Base-by-base conservation (phyloP, 2,329 filamentous ascomycete species). In the Fusarium keratoplasticum region DNA sequence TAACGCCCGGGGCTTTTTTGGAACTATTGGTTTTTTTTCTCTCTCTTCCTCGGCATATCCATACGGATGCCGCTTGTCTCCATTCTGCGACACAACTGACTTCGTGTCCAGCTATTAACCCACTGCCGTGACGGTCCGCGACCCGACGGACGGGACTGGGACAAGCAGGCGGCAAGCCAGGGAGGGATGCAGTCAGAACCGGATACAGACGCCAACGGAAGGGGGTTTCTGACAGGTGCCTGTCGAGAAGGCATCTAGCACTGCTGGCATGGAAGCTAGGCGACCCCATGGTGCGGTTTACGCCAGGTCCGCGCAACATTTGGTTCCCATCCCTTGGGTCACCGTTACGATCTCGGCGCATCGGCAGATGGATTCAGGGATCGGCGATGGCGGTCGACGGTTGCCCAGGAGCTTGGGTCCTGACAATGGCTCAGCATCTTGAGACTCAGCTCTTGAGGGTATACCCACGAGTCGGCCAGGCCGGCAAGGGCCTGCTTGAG, bases 11-110 rank as follows among this genome's bases (percentile, higher is more conserved):
- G 62, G n/a, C 52, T 60, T 71, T 55, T 63, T 63, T 44, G 57
- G 66, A 47, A 58, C 72, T 73, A 73, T 74, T 62, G 72, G n/a
- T 55, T 72, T 70, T 64, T 54, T 31, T 35, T 59, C 66, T 70
- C 61, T 57, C 35, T 22, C 27, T 54, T 20, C 27, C 50, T 50
- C 44, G 25, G 63, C 40, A 70, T 29, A 67, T 55, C 62, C 66
- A 70, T 73, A 61, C 59, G 47, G 33, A 57, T 61, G 61, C 35
- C 58, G 35, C 57, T 47, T 6, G 54, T 64, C 66, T 62, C 63
- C 67, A 69, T 73, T 69, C 64, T 71, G 67, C 71, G 66, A 31
- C 55, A 54, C 70, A 33, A 68, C 50, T 25, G 58, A 52, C 54
- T 62, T 64, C 61, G 58, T 55, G 65, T 59, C 72, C 29, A 33